A percentile compares a stretch with the other conserved stretches of the same genome.
Conservation (phyloP, 108 stramenopile genomes). For the Skeletonema grethae region DNA sequence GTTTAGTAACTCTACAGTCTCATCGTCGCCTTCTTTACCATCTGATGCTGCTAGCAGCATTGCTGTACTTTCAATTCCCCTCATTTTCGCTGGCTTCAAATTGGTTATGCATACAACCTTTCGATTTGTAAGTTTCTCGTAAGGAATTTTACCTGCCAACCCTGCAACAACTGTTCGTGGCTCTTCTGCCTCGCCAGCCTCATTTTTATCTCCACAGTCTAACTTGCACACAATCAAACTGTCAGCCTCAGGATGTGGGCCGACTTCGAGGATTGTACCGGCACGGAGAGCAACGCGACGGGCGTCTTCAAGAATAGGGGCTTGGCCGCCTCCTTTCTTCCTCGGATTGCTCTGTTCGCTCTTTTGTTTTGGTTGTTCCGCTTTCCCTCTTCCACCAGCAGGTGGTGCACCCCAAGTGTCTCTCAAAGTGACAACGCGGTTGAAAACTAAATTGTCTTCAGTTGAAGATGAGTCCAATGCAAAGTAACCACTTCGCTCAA, state of each 20-base stretch:
- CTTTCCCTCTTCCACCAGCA: conserved; percentile 18
- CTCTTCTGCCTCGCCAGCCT: conserved; percentile 49
- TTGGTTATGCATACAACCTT: conserved; percentile 81
- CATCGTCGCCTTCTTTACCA: conserved; percentile 64
- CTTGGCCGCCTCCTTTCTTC: conserved; percentile 20
- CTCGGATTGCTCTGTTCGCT: conserved; percentile 21
- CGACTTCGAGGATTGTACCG: conserved; percentile 73
- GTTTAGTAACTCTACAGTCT: conserved; percentile 69
- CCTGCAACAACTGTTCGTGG: conserved; percentile 84
- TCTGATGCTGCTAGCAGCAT: conserved; percentile 83
- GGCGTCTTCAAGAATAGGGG: conserved; percentile 61
- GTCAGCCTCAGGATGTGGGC: conserved; percentile 87
- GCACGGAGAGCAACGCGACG: conserved; percentile 72
- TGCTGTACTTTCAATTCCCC: conserved; percentile 84
- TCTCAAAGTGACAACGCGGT: conserved; percentile 83
- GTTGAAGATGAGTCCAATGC: conserved; percentile 72
- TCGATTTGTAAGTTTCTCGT: conserved; percentile 61
- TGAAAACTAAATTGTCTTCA: conserved; percentile 75
- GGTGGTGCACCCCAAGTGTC: conserved; percentile 78
- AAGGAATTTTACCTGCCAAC: conserved; percentile 71
- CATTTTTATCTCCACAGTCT: conserved; percentile 78
- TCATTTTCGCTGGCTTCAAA: conserved; percentile 87
- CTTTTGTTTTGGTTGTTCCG: conserved; percentile 25
- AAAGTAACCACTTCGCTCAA: conserved; percentile 90
- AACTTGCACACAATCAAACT: conserved; percentile 79